Evolutionary conservation across 768 basidiomycete species (phyloP).

Genomic region (Epithele typhae): DNA sequence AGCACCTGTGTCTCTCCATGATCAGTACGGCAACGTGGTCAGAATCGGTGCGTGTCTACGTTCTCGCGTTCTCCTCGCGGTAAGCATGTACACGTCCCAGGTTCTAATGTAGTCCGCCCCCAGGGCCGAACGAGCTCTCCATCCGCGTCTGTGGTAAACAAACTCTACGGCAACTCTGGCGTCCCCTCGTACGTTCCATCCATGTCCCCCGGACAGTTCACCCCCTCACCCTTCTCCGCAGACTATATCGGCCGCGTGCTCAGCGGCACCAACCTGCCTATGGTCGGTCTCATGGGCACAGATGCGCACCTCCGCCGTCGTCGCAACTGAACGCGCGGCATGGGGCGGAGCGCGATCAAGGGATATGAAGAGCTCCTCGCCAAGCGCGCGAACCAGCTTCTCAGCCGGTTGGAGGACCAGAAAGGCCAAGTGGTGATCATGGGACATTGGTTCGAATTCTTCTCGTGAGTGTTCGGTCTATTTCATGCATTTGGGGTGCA

Average conservation of each 20-base stretch:
- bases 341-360: slow-evolving; percentile 42
- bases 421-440: slow-evolving; percentile 26
- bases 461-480: slow-evolving; percentile 28
- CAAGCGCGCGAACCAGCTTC: slow-evolving; percentile 35
- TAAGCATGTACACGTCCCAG: no score
- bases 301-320: slow-evolving; percentile 42
- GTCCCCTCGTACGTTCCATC: slow-evolving; percentile 35
- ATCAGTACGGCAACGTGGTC: slow-evolving; percentile 34
- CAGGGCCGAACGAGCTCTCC: slow-evolving; percentile 45
- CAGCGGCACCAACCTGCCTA: slow-evolving; percentile 6
- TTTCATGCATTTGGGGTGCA: no score
- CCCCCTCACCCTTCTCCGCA: neutral
- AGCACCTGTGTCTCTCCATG: slow-evolving; percentile 29
- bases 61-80: no score
- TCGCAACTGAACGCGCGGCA: slow-evolving; percentile 44
- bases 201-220: slow-evolving; percentile 20
- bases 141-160: slow-evolving; percentile 29
- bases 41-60: slow-evolving; percentile 29
- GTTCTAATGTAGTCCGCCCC: neutral
- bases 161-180: slow-evolving; percentile 28
- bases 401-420: slow-evolving; percentile 29
- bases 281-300: slow-evolving; percentile 6
- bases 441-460: slow-evolving; percentile 34
- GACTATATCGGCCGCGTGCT: neutral
- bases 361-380: slow-evolving; percentile 41